Evolutionary conservation across 2,329 filamentous ascomycete species (phyloP).

Genomic region (Penicillium sp.): DNA sequence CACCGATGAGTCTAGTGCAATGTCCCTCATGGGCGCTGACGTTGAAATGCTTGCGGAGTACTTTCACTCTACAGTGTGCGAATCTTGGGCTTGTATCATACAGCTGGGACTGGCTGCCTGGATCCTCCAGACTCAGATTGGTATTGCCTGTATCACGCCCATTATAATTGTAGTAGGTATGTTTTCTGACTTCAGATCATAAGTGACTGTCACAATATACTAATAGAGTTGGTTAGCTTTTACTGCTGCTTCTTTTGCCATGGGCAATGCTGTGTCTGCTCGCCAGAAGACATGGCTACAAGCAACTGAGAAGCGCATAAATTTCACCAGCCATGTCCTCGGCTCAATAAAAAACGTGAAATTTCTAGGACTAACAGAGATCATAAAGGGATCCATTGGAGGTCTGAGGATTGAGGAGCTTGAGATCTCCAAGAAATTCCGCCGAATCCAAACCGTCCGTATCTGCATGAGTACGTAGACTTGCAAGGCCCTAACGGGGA

Average conservation of each 20-base stretch:
- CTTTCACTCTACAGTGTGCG: constrained; percentile 24
- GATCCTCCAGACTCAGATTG: constrained; percentile 31
- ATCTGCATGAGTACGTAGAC: constrained; percentile 13
- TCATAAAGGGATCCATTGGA: constrained; percentile 26
- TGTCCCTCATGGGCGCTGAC: constrained; percentile 22
- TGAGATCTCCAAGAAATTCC: constrained; percentile 21
- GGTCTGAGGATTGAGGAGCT: constrained; percentile 24
- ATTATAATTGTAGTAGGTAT: constrained; percentile 31
- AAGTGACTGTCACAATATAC: not conserved
- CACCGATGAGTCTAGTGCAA: constrained; percentile 23
- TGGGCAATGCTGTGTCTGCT: constrained; percentile 18
- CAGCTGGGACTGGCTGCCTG: constrained; percentile 38
- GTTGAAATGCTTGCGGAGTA: constrained; percentile 25
- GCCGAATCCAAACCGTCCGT: constrained; percentile 13
- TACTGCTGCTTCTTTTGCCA: constrained; percentile 7
- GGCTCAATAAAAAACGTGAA: constrained; percentile 45
- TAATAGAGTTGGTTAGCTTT: not conserved
- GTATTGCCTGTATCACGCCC: constrained; percentile 32
- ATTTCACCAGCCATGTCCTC: constrained; percentile 40
- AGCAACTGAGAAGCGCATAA: constrained; percentile 44
- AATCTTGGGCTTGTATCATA: constrained; percentile 36
- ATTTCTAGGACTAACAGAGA: constrained; percentile 33
- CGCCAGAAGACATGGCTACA: constrained; percentile 42
- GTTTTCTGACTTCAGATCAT: not conserved
- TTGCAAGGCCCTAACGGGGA: not conserved